Conservation (phyloP, 192 early-diverging fungal genomes). For the Helicostylum pulchrum region DNA sequence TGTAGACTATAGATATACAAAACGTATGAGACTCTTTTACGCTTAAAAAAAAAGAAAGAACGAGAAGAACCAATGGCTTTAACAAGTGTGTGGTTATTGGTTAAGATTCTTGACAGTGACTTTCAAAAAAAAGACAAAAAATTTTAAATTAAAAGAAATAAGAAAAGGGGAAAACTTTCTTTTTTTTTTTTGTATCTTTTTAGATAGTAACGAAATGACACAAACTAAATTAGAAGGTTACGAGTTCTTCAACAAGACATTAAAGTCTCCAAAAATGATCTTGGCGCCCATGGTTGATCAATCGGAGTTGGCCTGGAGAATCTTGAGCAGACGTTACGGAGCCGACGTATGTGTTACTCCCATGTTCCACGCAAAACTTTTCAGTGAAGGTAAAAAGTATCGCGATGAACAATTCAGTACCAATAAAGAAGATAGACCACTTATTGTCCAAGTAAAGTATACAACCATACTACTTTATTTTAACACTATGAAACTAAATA, state of each 20-base stretch:
- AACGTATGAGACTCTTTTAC: too few relatives aligned
- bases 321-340: slow-evolving; percentile 82
- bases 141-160: not conserved
- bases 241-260: slow-evolving; percentile 69
- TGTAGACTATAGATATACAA: too few relatives aligned
- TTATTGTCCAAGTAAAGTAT: slow-evolving; percentile 71
- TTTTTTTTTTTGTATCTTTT: slow-evolving; percentile 9
- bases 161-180: not conserved
- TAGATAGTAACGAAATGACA: slow-evolving; percentile 6
- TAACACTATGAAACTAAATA: not conserved
- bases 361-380: slow-evolving; percentile 94
- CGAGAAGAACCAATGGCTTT: too few relatives aligned
- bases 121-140: too few relatives aligned
- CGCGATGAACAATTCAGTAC: slow-evolving; percentile 73
- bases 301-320: slow-evolving; percentile 92
- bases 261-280: slow-evolving; percentile 73
- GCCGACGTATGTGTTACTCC: slow-evolving; percentile 94
- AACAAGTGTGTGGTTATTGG: too few relatives aligned
- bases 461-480: not conserved
- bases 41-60: too few relatives aligned
- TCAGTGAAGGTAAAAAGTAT: slow-evolving; percentile 69
- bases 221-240: slow-evolving; percentile 65
- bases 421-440: slow-evolving; percentile 67
- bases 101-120: too few relatives aligned
- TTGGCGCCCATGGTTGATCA: slow-evolving; percentile 98